phyloP scores from a whole-genome alignment of 805 yeast genomes.

The Candida khao-thaluensis region DNA sequence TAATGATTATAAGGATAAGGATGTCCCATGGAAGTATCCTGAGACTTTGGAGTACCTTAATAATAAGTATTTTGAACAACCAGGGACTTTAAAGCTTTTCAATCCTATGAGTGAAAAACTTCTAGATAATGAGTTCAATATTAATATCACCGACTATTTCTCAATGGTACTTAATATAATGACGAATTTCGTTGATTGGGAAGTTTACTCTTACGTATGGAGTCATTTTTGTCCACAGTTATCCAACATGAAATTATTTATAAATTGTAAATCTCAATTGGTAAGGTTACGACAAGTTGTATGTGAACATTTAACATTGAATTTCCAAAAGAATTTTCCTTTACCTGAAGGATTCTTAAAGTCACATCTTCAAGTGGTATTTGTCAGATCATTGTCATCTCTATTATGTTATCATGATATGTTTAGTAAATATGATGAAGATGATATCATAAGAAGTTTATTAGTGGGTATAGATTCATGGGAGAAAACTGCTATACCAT shows the following conservation, averaged over 20 bases:
- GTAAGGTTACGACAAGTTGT: constrained; percentile 43
- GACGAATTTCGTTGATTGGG: constrained; percentile 64
- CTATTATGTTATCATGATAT: constrained; percentile 57
- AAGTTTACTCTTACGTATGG: constrained; percentile 61
- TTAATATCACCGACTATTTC: constrained; percentile 56
- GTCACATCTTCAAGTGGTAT: constrained; percentile 65
- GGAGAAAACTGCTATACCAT: constrained; percentile 77
- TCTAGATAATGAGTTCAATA: constrained; percentile 15
- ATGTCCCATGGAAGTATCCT: constrained; percentile 58
- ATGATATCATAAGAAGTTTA: constrained; percentile 59
- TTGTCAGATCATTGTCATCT: constrained; percentile 60
- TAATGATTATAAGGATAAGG: constrained; percentile 20
- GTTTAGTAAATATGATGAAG: constrained; percentile 58
- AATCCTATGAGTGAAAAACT: constrained; percentile 20
- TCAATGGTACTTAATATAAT: constrained; percentile 48
- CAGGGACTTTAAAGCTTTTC: constrained; percentile 25
- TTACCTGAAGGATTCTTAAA: constrained; percentile 47
- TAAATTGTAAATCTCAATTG: constrained; percentile 35
- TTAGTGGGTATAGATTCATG: constrained; percentile 65
- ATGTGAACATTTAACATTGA: constrained; percentile 58
- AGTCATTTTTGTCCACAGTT: constrained; percentile 73
- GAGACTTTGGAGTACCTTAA: constrained; percentile 54
- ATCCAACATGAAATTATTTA: constrained; percentile 54
- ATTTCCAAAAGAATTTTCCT: constrained; percentile 41
- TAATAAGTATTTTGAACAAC: constrained; percentile 38